These are phyloP conservation scores for Stachybotrys elegans DNA, from an alignment of 2,329 filamentous ascomycete species.

Conservation along the genomic window DNA sequence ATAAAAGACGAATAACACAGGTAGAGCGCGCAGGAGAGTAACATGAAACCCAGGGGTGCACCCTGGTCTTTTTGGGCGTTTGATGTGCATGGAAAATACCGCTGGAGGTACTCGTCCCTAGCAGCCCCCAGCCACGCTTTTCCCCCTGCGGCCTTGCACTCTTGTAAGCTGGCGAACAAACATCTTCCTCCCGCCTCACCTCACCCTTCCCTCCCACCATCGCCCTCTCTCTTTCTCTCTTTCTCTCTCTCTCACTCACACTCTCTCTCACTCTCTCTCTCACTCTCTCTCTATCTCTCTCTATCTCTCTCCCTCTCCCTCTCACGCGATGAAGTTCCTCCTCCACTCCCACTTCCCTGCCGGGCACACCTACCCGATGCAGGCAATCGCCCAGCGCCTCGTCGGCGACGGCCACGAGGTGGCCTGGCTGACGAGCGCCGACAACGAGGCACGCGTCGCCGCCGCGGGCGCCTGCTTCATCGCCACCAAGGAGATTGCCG, in stretches of 20 bases:
- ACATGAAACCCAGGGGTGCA: too few relatives aligned
- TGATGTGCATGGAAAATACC: too few relatives aligned
- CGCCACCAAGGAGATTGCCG: constrained; percentile 22
- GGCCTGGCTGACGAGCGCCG: constrained; percentile 30
- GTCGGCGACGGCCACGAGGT: constrained; percentile 22
- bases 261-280: background rate
- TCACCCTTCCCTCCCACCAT: too few relatives aligned
- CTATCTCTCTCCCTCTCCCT: background rate
- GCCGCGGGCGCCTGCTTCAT: constrained; percentile 28
- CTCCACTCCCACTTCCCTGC: constrained; percentile 3
- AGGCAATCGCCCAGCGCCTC: constrained; percentile 14
- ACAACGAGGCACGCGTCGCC: constrained; percentile 26
- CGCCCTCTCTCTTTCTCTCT: too few relatives aligned
- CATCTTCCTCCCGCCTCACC: too few relatives aligned
- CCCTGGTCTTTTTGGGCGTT: too few relatives aligned
- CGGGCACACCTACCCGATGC: constrained; percentile 1
- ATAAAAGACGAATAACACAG: too few relatives aligned
- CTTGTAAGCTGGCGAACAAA: too few relatives aligned
- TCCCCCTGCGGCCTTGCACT: too few relatives aligned
- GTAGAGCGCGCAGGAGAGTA: too few relatives aligned
- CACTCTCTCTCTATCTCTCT: background rate
- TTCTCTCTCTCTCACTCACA: background rate
- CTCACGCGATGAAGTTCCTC: constrained; percentile 1
- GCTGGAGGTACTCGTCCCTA: too few relatives aligned
- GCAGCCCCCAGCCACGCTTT: too few relatives aligned